Base-by-base conservation (phyloP, 768 basidiomycete genomes). In the Leccinum obscurum region DNA sequence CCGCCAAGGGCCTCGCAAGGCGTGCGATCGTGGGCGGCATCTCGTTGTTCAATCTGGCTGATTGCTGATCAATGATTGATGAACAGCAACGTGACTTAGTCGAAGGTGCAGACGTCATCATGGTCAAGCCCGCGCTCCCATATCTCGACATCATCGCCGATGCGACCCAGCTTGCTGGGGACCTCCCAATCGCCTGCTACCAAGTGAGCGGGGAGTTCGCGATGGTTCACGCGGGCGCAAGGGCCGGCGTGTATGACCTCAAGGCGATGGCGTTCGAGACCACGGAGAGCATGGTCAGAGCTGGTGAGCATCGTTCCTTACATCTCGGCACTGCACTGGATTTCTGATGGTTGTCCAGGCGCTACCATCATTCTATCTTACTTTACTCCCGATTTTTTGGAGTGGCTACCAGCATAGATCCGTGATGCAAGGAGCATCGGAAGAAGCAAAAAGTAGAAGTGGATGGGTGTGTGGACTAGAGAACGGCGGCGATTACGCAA, bases 161-260 rank as follows among this genome's bases (percentile, higher is more conserved):
- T 69, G 93, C 93, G 15, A 85, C 88, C 4, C 76, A 86, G 65
- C 81, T 97, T 48, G 88, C 92, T 6, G 85, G 85, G 0, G 87
- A 96, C 70, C 89, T 92, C 68, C 96, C 96, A 2, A 81, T 97
- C n/a, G 97, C 97, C 1, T 93, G 92, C 68, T 99, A 98, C 75
- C 92, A 95, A 76, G 97, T 99, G 54, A 95, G 93, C 58, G 97
- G 97, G 3, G 97, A 98, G 75, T 98, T 91, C 65, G 94, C 96
- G 10, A 98, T 98, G 97, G 80, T 99, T 32, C 89, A 90, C 57
- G 96, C 97, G 0, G 97, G 95, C 37, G 97, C 97, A 9, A 79
- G 81, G 4, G 93, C 93, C 3, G 96, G 96, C 11, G 90, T 98
- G n/a, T 98, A 96, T 68, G 90, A 91, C 60, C 77, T 98, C 60